Percentiles rank a stretch among this genome's conserved stretches.
phyloP scores from a whole-genome alignment of 352 stramenopile genomes.

The Phytopythium ostracodes region DNA sequence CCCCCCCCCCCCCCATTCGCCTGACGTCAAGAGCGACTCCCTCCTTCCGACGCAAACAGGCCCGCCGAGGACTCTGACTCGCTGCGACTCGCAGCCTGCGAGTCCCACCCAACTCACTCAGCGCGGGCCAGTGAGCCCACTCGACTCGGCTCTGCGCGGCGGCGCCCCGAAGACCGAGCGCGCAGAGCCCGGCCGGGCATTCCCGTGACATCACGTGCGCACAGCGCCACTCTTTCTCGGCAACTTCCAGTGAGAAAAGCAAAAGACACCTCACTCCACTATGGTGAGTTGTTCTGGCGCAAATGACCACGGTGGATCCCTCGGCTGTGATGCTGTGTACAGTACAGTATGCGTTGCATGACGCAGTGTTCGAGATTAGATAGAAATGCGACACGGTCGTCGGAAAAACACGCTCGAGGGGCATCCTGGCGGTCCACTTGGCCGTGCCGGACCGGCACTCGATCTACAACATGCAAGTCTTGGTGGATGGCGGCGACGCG shows the following conservation, averaged over 20 bases:
- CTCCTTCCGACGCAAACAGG: not conserved
- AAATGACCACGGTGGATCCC: not conserved
- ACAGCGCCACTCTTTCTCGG: not conserved
- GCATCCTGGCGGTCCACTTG: not conserved
- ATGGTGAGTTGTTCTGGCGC: too few relatives aligned
- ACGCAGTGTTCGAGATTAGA: not conserved
- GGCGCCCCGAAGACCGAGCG: not conserved
- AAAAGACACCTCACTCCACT: too few relatives aligned
- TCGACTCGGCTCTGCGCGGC: not conserved
- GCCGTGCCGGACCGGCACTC: not conserved
- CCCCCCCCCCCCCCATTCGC: not conserved
- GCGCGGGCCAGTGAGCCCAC: not conserved
- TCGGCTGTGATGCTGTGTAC: too few relatives aligned
- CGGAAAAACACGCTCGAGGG: not conserved
- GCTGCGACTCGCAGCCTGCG: too few relatives aligned
- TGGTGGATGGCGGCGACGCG: not conserved
- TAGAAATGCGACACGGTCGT: slow-evolving; percentile 3
- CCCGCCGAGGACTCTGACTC: too few relatives aligned
- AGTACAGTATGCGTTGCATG: not conserved
- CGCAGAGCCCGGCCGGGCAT: not conserved
- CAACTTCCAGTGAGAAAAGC: not conserved
- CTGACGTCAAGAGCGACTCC: not conserved
- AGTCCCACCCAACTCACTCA: too few relatives aligned
- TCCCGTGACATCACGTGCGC: not conserved
- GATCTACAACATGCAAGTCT: too few relatives aligned